phyloP scores from a whole-genome alignment of 441 rosid species.

The Populus hybrid region DNA sequence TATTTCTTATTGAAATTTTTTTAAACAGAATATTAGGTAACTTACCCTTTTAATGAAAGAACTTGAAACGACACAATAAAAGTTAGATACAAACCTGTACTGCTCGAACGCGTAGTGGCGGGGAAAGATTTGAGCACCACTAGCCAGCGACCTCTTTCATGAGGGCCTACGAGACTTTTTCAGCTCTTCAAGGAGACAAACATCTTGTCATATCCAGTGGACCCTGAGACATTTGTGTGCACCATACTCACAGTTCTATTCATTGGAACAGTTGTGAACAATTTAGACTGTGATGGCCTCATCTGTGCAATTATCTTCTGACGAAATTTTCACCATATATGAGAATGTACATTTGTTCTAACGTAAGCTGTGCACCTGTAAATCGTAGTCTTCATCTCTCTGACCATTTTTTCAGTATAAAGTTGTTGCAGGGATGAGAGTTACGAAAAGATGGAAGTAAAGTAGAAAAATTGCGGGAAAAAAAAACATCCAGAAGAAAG shows the following conservation, averaged over 20 bases:
- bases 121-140: background rate
- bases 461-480: background rate
- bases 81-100: background rate
- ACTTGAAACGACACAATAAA: background rate
- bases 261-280: background rate
- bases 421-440: background rate
- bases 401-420: too few relatives aligned
- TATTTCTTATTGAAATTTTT: too few relatives aligned
- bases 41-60: background rate
- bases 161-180: constrained; percentile 4
- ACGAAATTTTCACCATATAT: background rate
- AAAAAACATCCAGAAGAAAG: background rate
- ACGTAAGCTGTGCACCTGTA: background rate
- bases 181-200: constrained; percentile 30
- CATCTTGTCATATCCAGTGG: constrained; percentile 29
- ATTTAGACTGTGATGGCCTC: background rate
- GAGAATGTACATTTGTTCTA: background rate
- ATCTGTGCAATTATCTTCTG: background rate
- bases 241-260: too few relatives aligned
- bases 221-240: constrained; percentile 13
- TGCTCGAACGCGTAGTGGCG: background rate
- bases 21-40: too few relatives aligned
- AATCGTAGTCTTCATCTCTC: background rate
- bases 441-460: background rate
- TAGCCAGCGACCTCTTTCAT: background rate